A percentile compares a stretch with the other conserved stretches of the same genome.
These are phyloP conservation scores for Pseudofabraea citricarpa DNA, from an alignment of 2,329 filamentous ascomycete genomes.

Conservation along the genomic window DNA sequence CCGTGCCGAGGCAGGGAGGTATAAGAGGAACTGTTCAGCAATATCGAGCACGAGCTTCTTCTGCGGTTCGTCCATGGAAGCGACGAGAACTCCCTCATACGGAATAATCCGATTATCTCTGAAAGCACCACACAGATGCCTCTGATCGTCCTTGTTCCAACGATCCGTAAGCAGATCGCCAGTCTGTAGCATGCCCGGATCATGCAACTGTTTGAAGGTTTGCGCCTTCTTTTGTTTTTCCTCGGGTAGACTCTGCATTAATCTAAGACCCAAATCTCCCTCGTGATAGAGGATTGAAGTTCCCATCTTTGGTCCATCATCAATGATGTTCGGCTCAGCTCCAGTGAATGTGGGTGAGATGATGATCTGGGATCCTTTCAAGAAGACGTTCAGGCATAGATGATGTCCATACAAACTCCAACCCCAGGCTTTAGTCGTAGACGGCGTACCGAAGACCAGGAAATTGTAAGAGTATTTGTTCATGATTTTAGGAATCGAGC, in stretches of 20 bases:
- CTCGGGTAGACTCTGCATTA: conserved; percentile 9
- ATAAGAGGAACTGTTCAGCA: conserved; percentile 62
- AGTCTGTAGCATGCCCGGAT: conserved; percentile 56
- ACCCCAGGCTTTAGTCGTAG: conserved; percentile 9
- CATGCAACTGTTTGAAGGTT: conserved; percentile 54
- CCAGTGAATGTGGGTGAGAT: conserved; percentile 72
- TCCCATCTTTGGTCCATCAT: conserved; percentile 7
- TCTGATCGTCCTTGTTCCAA: conserved; percentile 76
- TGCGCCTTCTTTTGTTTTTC: conserved; percentile 28
- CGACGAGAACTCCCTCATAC: conserved; percentile 54
- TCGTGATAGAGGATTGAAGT: conserved; percentile 30
- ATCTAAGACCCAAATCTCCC: conserved; percentile 1
- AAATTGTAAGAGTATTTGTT: conserved; percentile 14
- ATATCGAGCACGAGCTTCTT: conserved; percentile 43
- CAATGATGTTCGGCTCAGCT: conserved; percentile 61
- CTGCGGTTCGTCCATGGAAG: conserved; percentile 37
- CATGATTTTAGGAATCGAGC: conserved; percentile 6
- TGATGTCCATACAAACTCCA: conserved; percentile 63
- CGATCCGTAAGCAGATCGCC: conserved; percentile 40
- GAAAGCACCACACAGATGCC: conserved; percentile 71
- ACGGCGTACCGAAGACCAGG: conserved; percentile 10
- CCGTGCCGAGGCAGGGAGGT: conserved; percentile 43
- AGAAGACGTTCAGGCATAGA: conserved; percentile 65
- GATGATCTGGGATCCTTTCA: conserved; percentile 59
- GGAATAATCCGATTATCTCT: conserved; percentile 71